Evolutionary conservation across 495 filamentous ascomycete species (phyloP).

Genomic region (Penicillium waksmanii): DNA sequence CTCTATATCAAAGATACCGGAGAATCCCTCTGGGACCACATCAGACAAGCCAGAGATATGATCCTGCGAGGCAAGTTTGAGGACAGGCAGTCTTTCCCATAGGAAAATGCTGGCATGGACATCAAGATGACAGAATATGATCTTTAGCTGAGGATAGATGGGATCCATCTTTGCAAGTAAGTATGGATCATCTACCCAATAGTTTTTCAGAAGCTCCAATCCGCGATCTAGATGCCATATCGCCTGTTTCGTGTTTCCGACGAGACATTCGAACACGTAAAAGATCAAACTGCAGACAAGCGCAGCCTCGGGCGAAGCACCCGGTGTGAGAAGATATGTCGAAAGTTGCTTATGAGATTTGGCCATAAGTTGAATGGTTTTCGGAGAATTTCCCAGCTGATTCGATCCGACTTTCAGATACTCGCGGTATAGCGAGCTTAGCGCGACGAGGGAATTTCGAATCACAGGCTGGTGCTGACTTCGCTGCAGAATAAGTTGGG

Average conservation of each 20-base stretch:
- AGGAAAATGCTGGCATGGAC: constrained; percentile 34
- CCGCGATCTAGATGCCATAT: constrained; percentile 34
- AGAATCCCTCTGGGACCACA: constrained; percentile 17
- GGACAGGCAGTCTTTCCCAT: constrained; percentile 15
- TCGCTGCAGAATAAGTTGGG: constrained; percentile 40
- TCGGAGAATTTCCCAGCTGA: background rate
- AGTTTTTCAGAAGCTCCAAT: constrained; percentile 24
- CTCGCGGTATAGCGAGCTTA: constrained; percentile 29
- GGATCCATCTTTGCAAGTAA: constrained; percentile 2
- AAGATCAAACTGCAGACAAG: constrained; percentile 40
- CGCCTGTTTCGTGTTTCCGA: constrained; percentile 29
- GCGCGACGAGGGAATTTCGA: constrained; percentile 45
- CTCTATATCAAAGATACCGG: constrained; percentile 16
- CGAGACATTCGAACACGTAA: constrained; percentile 32
- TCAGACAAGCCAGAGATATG: background rate
- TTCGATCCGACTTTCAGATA: constrained; percentile 1
- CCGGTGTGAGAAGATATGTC: constrained; percentile 19
- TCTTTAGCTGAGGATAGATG: constrained; percentile 14
- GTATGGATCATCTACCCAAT: constrained; percentile 1
- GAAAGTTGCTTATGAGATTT: constrained; percentile 29
- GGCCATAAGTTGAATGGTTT: constrained; percentile 20
- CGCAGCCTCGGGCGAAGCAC: constrained; percentile 25
- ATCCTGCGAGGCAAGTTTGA: constrained; percentile 1
- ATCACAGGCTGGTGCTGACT: constrained; percentile 41
- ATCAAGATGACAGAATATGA: constrained; percentile 28